A percentile compares a stretch with the other conserved stretches of the same genome.
Conservation (phyloP, 2,329 filamentous ascomycete species). For the Thermothelomyces thermophilus region DNA sequence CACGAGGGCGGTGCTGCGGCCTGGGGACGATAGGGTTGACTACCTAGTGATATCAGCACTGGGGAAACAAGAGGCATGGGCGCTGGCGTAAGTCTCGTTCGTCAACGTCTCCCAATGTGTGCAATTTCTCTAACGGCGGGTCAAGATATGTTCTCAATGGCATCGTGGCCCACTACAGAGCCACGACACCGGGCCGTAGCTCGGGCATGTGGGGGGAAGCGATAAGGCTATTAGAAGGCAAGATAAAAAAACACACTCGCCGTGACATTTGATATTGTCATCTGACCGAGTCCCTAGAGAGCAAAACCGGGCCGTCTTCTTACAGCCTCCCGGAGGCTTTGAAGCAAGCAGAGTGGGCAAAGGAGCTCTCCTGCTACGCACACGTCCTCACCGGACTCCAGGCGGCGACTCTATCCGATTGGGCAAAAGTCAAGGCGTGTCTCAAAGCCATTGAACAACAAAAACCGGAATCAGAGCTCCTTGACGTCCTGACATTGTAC, state of each 20-base stretch:
- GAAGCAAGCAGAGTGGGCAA: conserved; percentile 56
- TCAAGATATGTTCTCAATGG: conserved; percentile 50
- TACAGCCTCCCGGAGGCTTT: conserved; percentile 53
- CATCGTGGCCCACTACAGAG: conserved; percentile 36
- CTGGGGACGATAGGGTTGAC: conserved; percentile 43
- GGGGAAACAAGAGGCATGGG: conserved; percentile 52
- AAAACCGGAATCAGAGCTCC: conserved; percentile 36
- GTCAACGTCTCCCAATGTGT: neutral
- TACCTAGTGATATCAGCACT: conserved; percentile 55
- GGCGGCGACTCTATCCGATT: conserved; percentile 63
- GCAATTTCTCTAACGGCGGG: conserved; percentile 11
- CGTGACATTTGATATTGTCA: neutral
- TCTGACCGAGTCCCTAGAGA: conserved; percentile 17
- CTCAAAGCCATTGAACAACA: conserved; percentile 46
- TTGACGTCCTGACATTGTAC: conserved; percentile 58
- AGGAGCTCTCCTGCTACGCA: conserved; percentile 60
- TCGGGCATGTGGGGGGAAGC: conserved; percentile 37
- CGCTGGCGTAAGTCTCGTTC: conserved; percentile 42
- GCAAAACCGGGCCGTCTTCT: conserved; percentile 25
- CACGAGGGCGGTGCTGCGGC: conserved; percentile 47
- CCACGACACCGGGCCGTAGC: conserved; percentile 33
- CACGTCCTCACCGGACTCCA: conserved; percentile 66
- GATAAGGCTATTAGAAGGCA: conserved; percentile 31
- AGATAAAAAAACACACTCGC: neutral
- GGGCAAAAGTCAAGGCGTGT: conserved; percentile 54